These are phyloP conservation scores for Monilinia fructigena DNA, from an alignment of 2,329 filamentous ascomycete species.

Conservation along the genomic window DNA sequence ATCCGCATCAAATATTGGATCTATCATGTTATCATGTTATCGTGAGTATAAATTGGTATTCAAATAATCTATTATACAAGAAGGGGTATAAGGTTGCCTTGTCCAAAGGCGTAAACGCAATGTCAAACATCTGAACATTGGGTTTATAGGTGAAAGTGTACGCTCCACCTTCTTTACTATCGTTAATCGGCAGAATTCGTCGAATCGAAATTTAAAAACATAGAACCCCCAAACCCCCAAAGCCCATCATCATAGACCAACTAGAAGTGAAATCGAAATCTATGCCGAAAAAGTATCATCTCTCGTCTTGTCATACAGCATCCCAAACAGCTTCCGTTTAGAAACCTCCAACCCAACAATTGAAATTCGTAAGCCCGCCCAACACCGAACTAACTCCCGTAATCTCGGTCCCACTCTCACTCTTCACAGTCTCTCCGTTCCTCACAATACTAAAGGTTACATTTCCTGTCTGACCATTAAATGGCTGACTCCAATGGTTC, in stretches of 20 bases:
- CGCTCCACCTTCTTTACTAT: not conserved
- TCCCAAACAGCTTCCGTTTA: slow-evolving; percentile 14
- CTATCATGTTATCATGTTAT: not conserved
- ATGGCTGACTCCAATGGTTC: slow-evolving; percentile 37
- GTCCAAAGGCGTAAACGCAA: not conserved
- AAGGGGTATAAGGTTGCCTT: not conserved
- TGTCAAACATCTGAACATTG: slow-evolving; percentile 1
- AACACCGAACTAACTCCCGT: slow-evolving; percentile 27
- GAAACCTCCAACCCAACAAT: slow-evolving; percentile 36
- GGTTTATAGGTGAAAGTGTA: not conserved
- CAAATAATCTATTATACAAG: not conserved
- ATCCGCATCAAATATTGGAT: not conserved
- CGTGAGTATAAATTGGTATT: not conserved
- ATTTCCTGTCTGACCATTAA: slow-evolving; percentile 39
- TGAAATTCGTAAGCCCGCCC: slow-evolving; percentile 35
- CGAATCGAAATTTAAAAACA: not conserved
- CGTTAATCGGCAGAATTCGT: not conserved
- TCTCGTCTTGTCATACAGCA: not conserved
- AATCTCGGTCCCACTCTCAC: slow-evolving; percentile 35
- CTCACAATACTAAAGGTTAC: slow-evolving; percentile 38
- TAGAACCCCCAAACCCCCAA: not conserved
- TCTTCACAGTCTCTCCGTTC: slow-evolving; percentile 30
- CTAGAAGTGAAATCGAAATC: not conserved
- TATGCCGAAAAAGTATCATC: not conserved
- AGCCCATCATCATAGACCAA: not conserved